A percentile compares a stretch with the other conserved stretches of the same genome.
phyloP scores from a whole-genome alignment of 78 protist genomes.

The Thecamonas trahens region DNA sequence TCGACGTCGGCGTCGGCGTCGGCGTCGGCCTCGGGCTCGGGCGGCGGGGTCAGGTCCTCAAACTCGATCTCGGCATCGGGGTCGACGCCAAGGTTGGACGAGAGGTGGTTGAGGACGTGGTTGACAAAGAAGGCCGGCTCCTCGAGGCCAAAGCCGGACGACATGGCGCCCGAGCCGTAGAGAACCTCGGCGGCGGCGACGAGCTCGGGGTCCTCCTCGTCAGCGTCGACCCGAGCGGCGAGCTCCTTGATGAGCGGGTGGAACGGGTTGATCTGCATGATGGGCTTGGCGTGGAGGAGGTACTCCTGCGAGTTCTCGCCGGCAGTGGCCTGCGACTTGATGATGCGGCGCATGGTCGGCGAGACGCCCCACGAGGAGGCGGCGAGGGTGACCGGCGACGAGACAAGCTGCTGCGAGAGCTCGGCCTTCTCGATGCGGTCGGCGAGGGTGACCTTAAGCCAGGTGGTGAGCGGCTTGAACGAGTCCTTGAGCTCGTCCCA shows the following conservation, averaged over 20 bases:
- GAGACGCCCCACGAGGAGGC: constrained; percentile 77
- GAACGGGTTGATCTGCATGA: constrained; percentile 84
- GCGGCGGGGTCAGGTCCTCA: constrained; percentile 24
- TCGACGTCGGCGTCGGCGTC: constrained; percentile 12
- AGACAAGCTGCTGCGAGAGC: constrained; percentile 64
- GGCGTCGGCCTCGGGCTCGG: constrained; percentile 13
- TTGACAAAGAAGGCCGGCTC: constrained; percentile 55
- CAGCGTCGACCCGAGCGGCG: constrained; percentile 14
- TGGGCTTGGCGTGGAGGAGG: constrained; percentile 20
- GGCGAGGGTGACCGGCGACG: constrained; percentile 76
- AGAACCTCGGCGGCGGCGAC: constrained; percentile 61
- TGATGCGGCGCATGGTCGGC: constrained; percentile 90
- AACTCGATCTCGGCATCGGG: constrained; percentile 33
- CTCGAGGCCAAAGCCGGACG: constrained; percentile 69
- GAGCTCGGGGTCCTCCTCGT: constrained; percentile 1
- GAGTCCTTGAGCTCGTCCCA: constrained; percentile 47
- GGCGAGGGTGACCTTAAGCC: constrained; percentile 45
- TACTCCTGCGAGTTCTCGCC: not conserved
- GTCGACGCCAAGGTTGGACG: constrained; percentile 23
- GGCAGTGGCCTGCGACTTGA: constrained; percentile 83
- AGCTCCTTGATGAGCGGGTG: constrained; percentile 79
- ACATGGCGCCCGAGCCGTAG: constrained; percentile 69
- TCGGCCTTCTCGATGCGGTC: constrained; percentile 53
- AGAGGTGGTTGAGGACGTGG: constrained; percentile 57
- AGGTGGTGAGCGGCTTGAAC: constrained; percentile 65